These are phyloP conservation scores for Populus nigra DNA, from an alignment of 345 rosid genomes.

Conservation along the genomic window DNA sequence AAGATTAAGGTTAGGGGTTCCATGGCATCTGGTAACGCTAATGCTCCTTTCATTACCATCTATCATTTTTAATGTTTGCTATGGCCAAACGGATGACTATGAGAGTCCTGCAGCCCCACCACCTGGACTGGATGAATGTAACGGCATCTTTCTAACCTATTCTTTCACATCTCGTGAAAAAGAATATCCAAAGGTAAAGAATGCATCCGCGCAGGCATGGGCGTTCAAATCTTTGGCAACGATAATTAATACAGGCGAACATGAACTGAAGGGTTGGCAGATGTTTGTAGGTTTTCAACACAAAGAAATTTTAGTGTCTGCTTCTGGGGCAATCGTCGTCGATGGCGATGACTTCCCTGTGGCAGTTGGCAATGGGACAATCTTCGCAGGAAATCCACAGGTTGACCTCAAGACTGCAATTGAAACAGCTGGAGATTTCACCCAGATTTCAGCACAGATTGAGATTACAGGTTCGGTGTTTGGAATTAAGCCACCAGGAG, in stretches of 20 bases:
- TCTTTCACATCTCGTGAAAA: conserved; percentile 51
- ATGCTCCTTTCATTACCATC: conserved; percentile 16
- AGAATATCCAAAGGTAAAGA: conserved; percentile 63
- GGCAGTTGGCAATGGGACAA: conserved; percentile 68
- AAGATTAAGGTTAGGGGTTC: conserved; percentile 37
- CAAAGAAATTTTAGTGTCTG: conserved; percentile 60
- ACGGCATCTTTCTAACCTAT: conserved; percentile 69
- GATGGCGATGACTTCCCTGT: conserved; percentile 64
- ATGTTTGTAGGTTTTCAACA: conserved; percentile 71
- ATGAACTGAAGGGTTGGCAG: conserved; percentile 72
- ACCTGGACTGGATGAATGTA: conserved; percentile 52
- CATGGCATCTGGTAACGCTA: conserved; percentile 22
- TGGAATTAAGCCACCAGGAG: conserved; percentile 49
- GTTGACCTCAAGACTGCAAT: conserved; percentile 67
- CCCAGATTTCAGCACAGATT: conserved; percentile 57
- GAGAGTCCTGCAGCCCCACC: conserved; percentile 42
- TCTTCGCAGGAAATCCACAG: conserved; percentile 51
- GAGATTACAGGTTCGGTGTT: conserved; percentile 70
- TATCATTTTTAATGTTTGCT: conserved; percentile 21
- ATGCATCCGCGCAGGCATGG: conserved; percentile 84
- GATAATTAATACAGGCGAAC: conserved; percentile 58
- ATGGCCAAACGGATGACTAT: conserved; percentile 46
- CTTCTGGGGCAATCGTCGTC: conserved; percentile 42
- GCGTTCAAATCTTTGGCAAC: conserved; percentile 61
- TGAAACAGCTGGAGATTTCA: conserved; percentile 76